Evolutionary conservation across 2,329 filamentous ascomycete genomes (phyloP), one percentile per base, ranked within the genome.

Genomic region (Ophiocordyceps robertsii): DNA sequence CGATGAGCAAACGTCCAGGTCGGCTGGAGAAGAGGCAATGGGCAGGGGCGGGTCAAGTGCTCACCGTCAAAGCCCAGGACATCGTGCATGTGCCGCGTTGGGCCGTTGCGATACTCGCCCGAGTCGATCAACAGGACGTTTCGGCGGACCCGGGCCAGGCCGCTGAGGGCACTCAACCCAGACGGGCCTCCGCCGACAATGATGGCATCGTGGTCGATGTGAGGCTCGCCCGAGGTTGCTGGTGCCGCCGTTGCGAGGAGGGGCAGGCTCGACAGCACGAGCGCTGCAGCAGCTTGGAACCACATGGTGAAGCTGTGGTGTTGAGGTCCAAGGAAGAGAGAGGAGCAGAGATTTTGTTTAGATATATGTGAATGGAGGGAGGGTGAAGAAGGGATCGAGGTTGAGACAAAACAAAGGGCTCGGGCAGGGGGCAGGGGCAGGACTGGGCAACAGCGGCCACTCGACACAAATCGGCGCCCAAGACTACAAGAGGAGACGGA

Each of bases 31-130:
- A 29, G 21, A 12, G 10, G 36, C 17, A 24, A 14, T 4, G 14
- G 7, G 12, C n/a, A 38, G 17, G 5, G 2, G 19, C 13, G 13
- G 7, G 21, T 16, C 12, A 14, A 29, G 7, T 9, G 19, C 53
- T 47, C 51, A 76, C 75, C 75, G 41, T 80, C 75, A 44, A 67
- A 73, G 3, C 74, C 75, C 24, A 78, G 61, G 0, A 80, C 70
- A 52, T 80, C 76, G 55, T 80, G 76, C 65, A 78, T 72, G 47
- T 76, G 67, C 13, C 75, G 59, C 0, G 76, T 79, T 0, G 65
- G 59, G 1, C 42, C 64, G 51, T 80, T 80, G 41, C 76, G 70
- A 49, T 80, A 80, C 29, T 67, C 61, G 12, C 68, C 70, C 17
- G 72, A 76, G 53, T 80, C 76, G 42, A 80, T 69, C 36, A 80